Evolutionary conservation across 441 rosid genomes (phyloP).

Genomic region (Brassica balearica): DNA sequence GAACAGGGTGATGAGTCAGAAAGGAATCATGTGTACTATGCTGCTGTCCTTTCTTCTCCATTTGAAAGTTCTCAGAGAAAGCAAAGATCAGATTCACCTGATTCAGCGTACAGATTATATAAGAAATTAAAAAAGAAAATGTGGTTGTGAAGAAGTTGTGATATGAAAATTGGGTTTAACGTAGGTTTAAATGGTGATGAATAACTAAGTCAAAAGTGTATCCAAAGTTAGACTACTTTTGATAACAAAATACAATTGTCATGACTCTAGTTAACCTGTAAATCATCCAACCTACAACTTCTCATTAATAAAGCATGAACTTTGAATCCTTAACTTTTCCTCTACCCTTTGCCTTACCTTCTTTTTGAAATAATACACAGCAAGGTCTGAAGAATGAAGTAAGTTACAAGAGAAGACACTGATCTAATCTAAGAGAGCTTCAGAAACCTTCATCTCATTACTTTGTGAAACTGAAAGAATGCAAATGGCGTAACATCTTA

Average conservation of each 20-base stretch:
- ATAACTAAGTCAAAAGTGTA: constrained; percentile 32
- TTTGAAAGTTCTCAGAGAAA: constrained; percentile 32
- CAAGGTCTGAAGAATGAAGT: no score
- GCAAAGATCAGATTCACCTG: constrained; percentile 26
- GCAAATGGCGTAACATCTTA: neutral
- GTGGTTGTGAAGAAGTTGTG: constrained; percentile 44
- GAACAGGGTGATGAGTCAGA: constrained; percentile 61
- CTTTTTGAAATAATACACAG: neutral
- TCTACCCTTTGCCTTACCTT: constrained; percentile 28
- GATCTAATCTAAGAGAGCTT: no score
- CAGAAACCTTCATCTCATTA: no score
- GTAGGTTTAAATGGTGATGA: constrained; percentile 51
- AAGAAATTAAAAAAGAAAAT: constrained; percentile 7
- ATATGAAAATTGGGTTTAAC: constrained; percentile 45
- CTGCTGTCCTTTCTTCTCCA: constrained; percentile 72
- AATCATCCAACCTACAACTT: constrained; percentile 34
- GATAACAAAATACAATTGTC: constrained; percentile 33
- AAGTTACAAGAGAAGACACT: no score
- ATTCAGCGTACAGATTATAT: constrained; percentile 30
- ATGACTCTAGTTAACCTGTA: constrained; percentile 29
- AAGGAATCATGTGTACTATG: constrained; percentile 49
- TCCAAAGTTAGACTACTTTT: constrained; percentile 25
- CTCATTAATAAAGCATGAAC: constrained; percentile 11
- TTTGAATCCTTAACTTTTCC: neutral
- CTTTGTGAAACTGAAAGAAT: no score